Conservation (phyloP, 2,329 filamentous ascomycete species). For the Xylariaceae sp. region DNA sequence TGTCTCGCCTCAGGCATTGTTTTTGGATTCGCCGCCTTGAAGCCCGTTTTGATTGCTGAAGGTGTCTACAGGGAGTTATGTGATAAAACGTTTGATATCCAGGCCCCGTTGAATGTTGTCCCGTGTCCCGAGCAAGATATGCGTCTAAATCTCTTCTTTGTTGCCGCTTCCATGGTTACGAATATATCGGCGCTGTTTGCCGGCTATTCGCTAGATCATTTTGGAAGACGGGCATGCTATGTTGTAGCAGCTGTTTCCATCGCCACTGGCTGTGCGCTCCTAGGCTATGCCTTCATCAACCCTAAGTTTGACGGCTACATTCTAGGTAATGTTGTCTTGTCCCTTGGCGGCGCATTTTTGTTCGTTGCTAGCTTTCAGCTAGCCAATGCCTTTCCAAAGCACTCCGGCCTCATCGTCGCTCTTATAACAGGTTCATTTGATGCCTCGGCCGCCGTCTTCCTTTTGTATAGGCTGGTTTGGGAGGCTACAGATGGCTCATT, state of each 20-base stretch:
- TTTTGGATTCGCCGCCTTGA: constrained; percentile 61
- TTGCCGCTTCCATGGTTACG: constrained; percentile 60
- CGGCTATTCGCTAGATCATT: constrained; percentile 61
- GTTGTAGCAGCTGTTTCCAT: constrained; percentile 56
- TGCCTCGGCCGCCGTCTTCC: constrained; percentile 56
- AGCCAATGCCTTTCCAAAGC: constrained; percentile 58
- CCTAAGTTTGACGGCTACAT: constrained; percentile 55
- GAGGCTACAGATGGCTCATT: constrained; percentile 38
- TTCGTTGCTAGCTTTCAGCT: constrained; percentile 62
- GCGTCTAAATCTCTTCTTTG: constrained; percentile 65
- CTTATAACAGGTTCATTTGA: constrained; percentile 60
- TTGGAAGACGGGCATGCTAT: constrained; percentile 58
- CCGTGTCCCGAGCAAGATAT: constrained; percentile 50
- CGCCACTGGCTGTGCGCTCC: constrained; percentile 51
- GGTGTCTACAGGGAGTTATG: constrained; percentile 53
- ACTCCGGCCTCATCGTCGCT: constrained; percentile 55
- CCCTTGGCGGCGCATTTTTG: constrained; percentile 57
- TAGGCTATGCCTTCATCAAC: constrained; percentile 53
- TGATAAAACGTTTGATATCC: constrained; percentile 39
- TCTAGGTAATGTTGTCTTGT: constrained; percentile 54
- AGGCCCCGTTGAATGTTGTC: constrained; percentile 24
- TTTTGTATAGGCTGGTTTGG: constrained; percentile 54
- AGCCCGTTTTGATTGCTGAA: constrained; percentile 55
- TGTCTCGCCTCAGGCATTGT: constrained; percentile 60
- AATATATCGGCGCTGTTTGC: constrained; percentile 63